Base-by-base conservation (phyloP, 768 basidiomycete genomes). In the Suillus ampliporus region DNA sequence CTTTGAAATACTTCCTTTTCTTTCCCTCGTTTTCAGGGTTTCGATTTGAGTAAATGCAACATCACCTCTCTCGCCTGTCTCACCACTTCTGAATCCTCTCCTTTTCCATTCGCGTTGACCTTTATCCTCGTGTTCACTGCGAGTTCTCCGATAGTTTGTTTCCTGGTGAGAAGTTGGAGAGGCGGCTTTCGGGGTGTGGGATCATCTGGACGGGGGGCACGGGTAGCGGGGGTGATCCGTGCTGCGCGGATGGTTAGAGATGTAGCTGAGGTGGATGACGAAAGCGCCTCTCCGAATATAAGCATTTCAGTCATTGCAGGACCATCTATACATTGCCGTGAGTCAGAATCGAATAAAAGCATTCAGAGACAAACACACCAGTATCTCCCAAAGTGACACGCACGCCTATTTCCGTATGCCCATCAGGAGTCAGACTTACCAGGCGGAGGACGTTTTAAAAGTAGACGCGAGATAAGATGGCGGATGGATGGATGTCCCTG, bases 101-200 rank as follows among this genome's bases (percentile, higher is more conserved):
- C 72, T 26, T 57, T 60, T 21, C 40, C 61, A 60, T 61, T 66
- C 5, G 15, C 68, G 46, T 71, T 74, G 17, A 60, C 64, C 35
- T 66, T 64, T 38, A 74, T 75, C 10, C 70, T 67, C 3, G 66
- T 73, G 37, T 60, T 69, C 4, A 65, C 67, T 13, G 66, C 64
- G 13, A 70, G 62, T 23, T 69, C 65, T 2, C 63, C 51, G 5
- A 71, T 56, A 14, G 56, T 61, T 61, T 31, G 58, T 28, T 61
- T 61, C 2, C 5, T 38, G 37, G 38, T 66, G 11, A 61, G 34
- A 28, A 77, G 64, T 44, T 78, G 60, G 5, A 68, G 64, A 3
- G 89, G 89, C 0, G 90, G 90, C 31, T 82, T 31, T 17, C 91
- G 88, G 10, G 91, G 91, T 6, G 87, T 91, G 0, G 90, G 91